Base-by-base conservation (phyloP, 257 asterid genomes). In the Solanum medicagineum region DNA sequence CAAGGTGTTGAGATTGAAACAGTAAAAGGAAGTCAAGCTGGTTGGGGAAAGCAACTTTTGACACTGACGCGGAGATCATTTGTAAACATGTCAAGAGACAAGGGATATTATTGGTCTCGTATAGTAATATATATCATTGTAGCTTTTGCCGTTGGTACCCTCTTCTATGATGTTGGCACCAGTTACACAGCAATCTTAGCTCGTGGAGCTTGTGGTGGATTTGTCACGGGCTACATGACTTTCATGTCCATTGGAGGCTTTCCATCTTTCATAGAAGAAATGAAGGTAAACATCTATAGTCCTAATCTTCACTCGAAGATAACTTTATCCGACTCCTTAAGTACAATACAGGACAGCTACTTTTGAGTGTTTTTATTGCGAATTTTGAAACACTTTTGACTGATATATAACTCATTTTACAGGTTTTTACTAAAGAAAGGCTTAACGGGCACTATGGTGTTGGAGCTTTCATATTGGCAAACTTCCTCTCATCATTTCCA, bases 221-320 rank as follows among this genome's bases (percentile, higher is more conserved):
- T 95, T 56, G 92, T 95, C 1, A 92, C 97, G 0, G 99, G 99
- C 40, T 95, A 92, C 81, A 94, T 95, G 98, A 94, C 99, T 77
- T 95, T 95, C 91, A 95, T 95, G 99, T 95, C 99, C 45, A 95
- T 95, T 40, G 99, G 99, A 42, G 99, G 99, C 73, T 95, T 95
- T 84, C 99, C 99, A n/a, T 95, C 98, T 20, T 95, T 95, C 85
- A 87, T 95, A 7, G 98, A 94, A 90, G 99, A 94, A 84, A 92
- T 95, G 97, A 93, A 91, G 96, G 97, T 96, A 87, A 70, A 49
- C 16, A 32, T 65, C 13, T 47, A 66, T 66, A 47, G 3, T 68
- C 75, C 75, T 32, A 16, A 32, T 68, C 32, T 8, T 68, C 47
- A 32, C 49, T 68, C 13, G 13, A 68, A 32, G 22, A 68, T 32